Conservation (phyloP, 2,329 filamentous ascomycete genomes). For the Blastomyces gilchristii region DNA sequence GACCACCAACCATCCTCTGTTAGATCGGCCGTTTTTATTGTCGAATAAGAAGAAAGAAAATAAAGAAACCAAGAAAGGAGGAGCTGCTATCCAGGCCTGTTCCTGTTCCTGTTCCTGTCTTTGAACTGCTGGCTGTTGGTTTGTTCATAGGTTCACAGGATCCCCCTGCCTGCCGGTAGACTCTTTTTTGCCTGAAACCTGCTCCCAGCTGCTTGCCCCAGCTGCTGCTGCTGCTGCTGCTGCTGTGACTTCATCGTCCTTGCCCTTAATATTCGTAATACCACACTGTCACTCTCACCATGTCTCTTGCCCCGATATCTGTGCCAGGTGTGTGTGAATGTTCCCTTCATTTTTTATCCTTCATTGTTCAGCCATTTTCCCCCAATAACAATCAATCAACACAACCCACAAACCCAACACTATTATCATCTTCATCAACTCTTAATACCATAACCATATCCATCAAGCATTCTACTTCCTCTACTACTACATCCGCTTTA, state of each 20-base stretch:
- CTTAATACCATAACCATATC: not conserved
- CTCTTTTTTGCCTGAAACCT: not conserved
- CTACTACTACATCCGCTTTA: not conserved
- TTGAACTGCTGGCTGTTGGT: not conserved
- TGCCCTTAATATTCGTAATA: not conserved
- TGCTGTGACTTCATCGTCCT: not conserved
- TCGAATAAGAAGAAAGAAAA: not conserved
- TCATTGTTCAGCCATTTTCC: conserved; percentile 3
- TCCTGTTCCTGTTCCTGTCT: too few relatives aligned
- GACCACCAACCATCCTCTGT: not conserved
- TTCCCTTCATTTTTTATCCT: conserved; percentile 10
- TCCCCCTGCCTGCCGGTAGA: not conserved
- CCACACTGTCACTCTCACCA: conserved; percentile 2
- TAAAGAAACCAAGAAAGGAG: not conserved
- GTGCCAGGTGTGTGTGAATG: conserved; percentile 19
- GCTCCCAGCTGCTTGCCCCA: not conserved
- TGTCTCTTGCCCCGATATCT: conserved; percentile 21
- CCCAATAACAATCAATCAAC: not conserved
- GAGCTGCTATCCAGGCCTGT: not conserved
- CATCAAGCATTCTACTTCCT: not conserved
- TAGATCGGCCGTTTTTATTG: not conserved
- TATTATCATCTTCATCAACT: conserved; percentile 5
- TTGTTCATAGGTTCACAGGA: not conserved
- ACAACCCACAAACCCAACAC: not conserved
- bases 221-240: not conserved